These are phyloP conservation scores for Sechiopsis laciniata DNA, from an alignment of 306 rosid genomes.

Conservation along the genomic window DNA sequence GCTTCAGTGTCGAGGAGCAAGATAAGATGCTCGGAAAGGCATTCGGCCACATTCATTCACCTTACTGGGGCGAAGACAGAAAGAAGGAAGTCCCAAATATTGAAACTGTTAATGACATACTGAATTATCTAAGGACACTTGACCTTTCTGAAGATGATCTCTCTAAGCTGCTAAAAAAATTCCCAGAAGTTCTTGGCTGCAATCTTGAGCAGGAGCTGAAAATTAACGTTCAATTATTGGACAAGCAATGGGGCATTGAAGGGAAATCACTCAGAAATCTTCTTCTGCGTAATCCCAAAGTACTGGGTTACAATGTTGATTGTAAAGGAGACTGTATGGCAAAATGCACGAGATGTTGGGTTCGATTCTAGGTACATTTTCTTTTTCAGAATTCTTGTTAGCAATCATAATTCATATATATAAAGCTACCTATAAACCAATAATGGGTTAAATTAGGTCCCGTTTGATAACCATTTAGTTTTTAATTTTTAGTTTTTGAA, in stretches of 20 bases:
- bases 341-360: slow-evolving; percentile 96
- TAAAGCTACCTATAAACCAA: neutral
- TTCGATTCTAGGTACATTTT: slow-evolving; percentile 51
- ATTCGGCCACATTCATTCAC: slow-evolving; percentile 71
- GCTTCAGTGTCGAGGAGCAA: slow-evolving; percentile 60
- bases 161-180: slow-evolving; percentile 69
- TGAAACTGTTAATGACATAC: slow-evolving; percentile 40
- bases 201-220: slow-evolving; percentile 61
- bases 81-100: slow-evolving; percentile 47
- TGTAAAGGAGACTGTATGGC: slow-evolving; percentile 94
- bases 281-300: slow-evolving; percentile 79
- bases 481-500: no score
- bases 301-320: slow-evolving; percentile 76
- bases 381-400: neutral
- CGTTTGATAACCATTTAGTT: no score
- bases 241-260: slow-evolving; percentile 65
- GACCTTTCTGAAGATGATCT: slow-evolving; percentile 73
- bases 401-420: neutral
- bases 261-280: slow-evolving; percentile 72
- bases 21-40: slow-evolving; percentile 90
- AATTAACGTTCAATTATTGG: slow-evolving; percentile 57
- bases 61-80: slow-evolving; percentile 93
- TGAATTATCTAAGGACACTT: slow-evolving; percentile 66
- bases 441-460: no score
- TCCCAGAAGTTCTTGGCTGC: slow-evolving; percentile 93